A percentile compares a stretch with the other conserved stretches of the same genome.
phyloP scores from a whole-genome alignment of 2,329 filamentous ascomycete genomes.

The Stagonosporopsis vannaccii region DNA sequence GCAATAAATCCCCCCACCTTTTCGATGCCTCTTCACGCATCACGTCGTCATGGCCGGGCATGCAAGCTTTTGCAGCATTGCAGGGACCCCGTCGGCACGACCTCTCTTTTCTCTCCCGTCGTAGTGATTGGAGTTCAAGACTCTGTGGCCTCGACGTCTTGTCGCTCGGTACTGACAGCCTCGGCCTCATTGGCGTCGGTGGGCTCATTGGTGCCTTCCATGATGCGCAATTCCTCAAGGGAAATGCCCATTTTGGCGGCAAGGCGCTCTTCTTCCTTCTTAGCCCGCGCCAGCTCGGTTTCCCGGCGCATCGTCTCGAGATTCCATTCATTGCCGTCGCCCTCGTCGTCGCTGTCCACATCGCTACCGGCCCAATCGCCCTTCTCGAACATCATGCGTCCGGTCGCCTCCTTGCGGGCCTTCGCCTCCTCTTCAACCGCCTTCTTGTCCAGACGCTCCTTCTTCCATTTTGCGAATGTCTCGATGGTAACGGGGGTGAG shows the following conservation, averaged over 20 bases:
- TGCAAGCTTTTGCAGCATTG: slow-evolving; percentile 47
- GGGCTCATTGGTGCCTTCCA: slow-evolving; percentile 16
- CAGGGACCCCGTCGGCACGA: slow-evolving; percentile 18
- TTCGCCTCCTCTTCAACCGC: slow-evolving; percentile 89
- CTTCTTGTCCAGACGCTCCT: slow-evolving; percentile 93
- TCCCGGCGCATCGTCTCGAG: slow-evolving; percentile 82
- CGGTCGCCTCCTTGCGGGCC: slow-evolving; percentile 93
- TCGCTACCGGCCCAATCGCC: slow-evolving; percentile 84
- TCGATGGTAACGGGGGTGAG: slow-evolving; percentile 94
- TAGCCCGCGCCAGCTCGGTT: slow-evolving; percentile 77
- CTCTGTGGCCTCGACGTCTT: slow-evolving; percentile 9
- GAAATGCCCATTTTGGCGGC: slow-evolving; percentile 29
- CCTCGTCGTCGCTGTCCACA: slow-evolving; percentile 65
- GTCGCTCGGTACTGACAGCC: slow-evolving; percentile 3
- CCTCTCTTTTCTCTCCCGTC: slow-evolving; percentile 10
- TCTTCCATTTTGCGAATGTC: slow-evolving; percentile 95
- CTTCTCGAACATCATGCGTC: slow-evolving; percentile 93
- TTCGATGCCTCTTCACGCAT: background rate
- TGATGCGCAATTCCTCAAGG: slow-evolving; percentile 28
- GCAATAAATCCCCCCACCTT: background rate
- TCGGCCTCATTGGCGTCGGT: slow-evolving; percentile 14
- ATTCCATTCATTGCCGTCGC: slow-evolving; percentile 75
- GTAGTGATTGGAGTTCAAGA: slow-evolving; percentile 7
- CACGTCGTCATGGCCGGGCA: background rate
- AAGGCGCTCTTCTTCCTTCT: slow-evolving; percentile 79